Evolutionary conservation across 2,329 filamentous ascomycete species (phyloP).

Genomic region (Ophiostoma sp.): DNA sequence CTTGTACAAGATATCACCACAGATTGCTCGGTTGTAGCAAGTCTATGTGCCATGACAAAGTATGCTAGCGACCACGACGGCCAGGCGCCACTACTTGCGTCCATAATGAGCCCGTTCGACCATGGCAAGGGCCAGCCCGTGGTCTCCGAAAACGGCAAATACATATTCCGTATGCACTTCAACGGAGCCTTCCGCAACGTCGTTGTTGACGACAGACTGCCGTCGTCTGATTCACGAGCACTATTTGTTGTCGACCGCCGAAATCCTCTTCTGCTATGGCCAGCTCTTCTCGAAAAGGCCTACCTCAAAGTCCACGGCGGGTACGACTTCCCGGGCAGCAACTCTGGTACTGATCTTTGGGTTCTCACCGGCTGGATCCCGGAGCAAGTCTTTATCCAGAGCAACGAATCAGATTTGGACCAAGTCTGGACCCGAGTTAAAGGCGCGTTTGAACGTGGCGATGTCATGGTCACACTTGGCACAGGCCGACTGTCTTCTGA

Average conservation of each 20-base stretch:
- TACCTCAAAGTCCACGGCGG: conserved; percentile 94
- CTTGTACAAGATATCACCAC: conserved; percentile 94
- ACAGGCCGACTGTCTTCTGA: conserved; percentile 77
- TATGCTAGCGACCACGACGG: conserved; percentile 48
- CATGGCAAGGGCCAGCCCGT: conserved; percentile 55
- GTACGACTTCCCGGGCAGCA: conserved; percentile 97
- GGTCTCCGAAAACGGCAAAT: conserved; percentile 79
- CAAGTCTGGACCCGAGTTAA: conserved; percentile 77
- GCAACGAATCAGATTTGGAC: conserved; percentile 70
- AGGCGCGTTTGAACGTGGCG: conserved; percentile 70
- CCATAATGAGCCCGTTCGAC: conserved; percentile 73
- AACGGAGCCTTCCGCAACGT: conserved; percentile 91
- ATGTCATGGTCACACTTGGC: conserved; percentile 86
- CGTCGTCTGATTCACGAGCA: conserved; percentile 68
- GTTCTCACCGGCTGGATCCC: conserved; percentile 95
- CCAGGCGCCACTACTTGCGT: conserved; percentile 66
- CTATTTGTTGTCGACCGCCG: conserved; percentile 86
- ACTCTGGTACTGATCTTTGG: conserved; percentile 93
- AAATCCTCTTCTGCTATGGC: conserved; percentile 83
- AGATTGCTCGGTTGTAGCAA: conserved; percentile 96
- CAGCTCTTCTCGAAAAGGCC: conserved; percentile 90
- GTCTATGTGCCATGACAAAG: conserved; percentile 78
- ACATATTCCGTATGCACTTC: conserved; percentile 89
- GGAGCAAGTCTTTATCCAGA: conserved; percentile 88
- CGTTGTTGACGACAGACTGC: conserved; percentile 83